Percentiles rank a stretch among this genome's conserved stretches.
These are phyloP conservation scores for Aspergillus arachidicola DNA, from an alignment of 2,329 filamentous ascomycete genomes.

Conservation along the genomic window DNA sequence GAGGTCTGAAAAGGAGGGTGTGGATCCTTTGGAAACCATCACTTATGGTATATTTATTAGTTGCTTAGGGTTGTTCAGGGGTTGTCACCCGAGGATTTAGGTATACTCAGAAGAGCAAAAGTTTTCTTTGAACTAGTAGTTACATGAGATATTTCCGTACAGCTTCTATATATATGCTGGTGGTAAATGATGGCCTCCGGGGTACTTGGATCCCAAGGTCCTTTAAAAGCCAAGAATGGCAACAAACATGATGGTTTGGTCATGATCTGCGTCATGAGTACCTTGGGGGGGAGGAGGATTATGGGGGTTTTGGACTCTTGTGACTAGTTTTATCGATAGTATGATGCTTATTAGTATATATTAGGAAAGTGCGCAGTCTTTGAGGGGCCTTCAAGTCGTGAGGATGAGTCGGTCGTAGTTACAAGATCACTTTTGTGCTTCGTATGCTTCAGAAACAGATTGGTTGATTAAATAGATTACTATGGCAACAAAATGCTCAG, in stretches of 20 bases:
- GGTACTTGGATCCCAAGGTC: conserved; percentile 40
- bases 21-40: background rate
- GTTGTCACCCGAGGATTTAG: background rate
- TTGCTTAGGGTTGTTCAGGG: background rate
- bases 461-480: conserved; percentile 6
- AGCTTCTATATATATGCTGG: background rate
- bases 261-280: conserved; percentile 22
- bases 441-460: background rate
- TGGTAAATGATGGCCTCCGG: conserved; percentile 20
- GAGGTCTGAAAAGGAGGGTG: conserved; percentile 20
- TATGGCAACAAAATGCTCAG: background rate
- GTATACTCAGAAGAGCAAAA: background rate
- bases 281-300: conserved; percentile 25
- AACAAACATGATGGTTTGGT: conserved; percentile 11
- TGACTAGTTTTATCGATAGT: background rate
- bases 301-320: background rate
- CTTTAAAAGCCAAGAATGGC: conserved; percentile 18
- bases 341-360: background rate
- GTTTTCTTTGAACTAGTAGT: background rate
- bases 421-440: background rate
- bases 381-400: background rate
- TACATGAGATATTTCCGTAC: background rate
- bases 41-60: background rate
- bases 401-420: background rate
- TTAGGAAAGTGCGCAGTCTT: background rate